These are phyloP conservation scores for Dictyostelium capitatum DNA, from an alignment of 78 protist genomes.

Conservation along the genomic window DNA sequence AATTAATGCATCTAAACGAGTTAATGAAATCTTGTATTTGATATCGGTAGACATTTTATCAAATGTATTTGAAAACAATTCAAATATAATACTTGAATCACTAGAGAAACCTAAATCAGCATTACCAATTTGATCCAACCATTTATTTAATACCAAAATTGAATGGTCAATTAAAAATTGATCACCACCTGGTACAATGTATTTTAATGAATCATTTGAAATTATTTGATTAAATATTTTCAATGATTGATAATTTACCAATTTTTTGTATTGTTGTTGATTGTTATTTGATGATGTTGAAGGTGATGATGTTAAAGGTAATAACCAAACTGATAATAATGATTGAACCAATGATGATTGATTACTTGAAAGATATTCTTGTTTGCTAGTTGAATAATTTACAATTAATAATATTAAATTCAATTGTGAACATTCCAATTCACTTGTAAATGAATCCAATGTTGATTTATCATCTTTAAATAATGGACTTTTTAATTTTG, in stretches of 20 bases:
- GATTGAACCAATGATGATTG: conserved; percentile 60
- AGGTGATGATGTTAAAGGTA: background rate
- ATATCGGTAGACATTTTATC: conserved; percentile 7
- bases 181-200: background rate
- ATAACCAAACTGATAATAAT: conserved; percentile 2
- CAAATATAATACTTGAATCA: background rate
- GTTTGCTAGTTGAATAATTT: background rate
- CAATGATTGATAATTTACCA: conserved; percentile 37
- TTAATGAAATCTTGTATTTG: conserved; percentile 14
- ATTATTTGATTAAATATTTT: conserved; percentile 42
- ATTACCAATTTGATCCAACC: background rate
- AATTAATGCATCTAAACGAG: background rate
- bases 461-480: conserved; percentile 20
- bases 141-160: conserved; percentile 12
- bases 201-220: conserved; percentile 24
- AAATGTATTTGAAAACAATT: conserved; percentile 17
- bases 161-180: conserved; percentile 14
- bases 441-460: background rate
- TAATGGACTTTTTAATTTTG: conserved; percentile 24
- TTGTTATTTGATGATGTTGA: background rate
- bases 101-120: background rate
- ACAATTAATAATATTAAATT: background rate
- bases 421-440: background rate
- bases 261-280: background rate
- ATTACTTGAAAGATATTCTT: conserved; percentile 26